Evolutionary conservation across 208 protist genomes (phyloP).

Genomic region (Leishmania major): DNA sequence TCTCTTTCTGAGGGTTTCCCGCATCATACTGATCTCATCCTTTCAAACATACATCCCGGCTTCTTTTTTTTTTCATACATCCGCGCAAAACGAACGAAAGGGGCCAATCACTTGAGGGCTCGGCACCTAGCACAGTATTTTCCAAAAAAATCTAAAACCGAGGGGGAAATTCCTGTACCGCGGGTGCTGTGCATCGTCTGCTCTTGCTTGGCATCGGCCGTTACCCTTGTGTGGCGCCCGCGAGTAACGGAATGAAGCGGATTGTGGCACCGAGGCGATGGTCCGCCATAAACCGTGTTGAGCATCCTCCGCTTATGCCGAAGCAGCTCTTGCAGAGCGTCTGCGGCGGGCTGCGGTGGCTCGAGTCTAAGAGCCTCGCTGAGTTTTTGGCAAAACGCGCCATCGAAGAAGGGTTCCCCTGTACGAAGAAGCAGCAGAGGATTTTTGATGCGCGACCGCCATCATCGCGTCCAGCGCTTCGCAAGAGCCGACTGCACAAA

Average conservation of each 20-base stretch:
- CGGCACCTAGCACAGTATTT: not conserved
- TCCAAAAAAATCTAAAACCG: not conserved
- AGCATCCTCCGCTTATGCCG: slow-evolving; percentile 91
- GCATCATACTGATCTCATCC: not conserved
- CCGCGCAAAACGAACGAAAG: not conserved
- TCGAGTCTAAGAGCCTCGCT: slow-evolving; percentile 68
- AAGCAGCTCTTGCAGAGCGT: slow-evolving; percentile 81
- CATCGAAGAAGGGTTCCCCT: slow-evolving; percentile 69
- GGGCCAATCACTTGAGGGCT: not conserved
- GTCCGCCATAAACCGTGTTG: slow-evolving; percentile 64
- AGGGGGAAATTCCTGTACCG: not conserved
- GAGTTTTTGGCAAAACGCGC: slow-evolving; percentile 74
- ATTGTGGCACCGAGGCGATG: slow-evolving; percentile 74
- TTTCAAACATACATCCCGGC: not conserved
- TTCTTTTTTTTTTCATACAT: not conserved
- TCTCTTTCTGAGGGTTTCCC: not conserved
- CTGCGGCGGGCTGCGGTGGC: slow-evolving; percentile 78
- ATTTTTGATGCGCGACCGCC: slow-evolving; percentile 38
- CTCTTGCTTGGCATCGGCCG: not conserved
- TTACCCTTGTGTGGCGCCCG: not conserved
- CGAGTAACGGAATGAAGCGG: slow-evolving; percentile 39
- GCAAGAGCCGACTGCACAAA: slow-evolving; percentile 2
- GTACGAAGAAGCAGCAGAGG: slow-evolving; percentile 39
- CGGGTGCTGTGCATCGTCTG: not conserved
- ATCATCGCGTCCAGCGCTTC: slow-evolving; percentile 5